Conservation (phyloP, 495 filamentous ascomycete species). For the Penicillium mononematosum region DNA sequence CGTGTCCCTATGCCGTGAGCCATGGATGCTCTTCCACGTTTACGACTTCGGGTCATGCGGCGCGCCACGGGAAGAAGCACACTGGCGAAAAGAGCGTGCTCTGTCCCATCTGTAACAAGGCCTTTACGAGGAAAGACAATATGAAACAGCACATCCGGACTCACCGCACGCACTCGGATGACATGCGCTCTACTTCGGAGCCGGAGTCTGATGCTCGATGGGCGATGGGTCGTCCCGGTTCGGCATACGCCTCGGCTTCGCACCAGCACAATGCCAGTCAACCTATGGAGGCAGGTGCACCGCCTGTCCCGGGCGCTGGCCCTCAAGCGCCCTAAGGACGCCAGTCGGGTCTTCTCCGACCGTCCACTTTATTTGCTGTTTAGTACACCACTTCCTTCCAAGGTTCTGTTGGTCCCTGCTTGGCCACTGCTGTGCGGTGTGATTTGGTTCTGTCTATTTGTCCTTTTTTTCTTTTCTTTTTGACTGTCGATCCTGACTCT, state of each 20-base stretch:
- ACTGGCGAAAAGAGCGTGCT: slow-evolving; percentile 91
- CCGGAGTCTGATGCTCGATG: slow-evolving; percentile 28
- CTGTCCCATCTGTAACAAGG: slow-evolving; percentile 88
- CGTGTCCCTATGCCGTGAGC: slow-evolving; percentile 56
- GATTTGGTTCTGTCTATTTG: slow-evolving; percentile 2
- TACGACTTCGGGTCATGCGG: slow-evolving; percentile 93
- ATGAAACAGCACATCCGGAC: slow-evolving; percentile 98
- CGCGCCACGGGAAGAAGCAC: slow-evolving; percentile 95
- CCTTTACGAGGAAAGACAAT: slow-evolving; percentile 95
- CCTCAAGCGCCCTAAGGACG: background rate
- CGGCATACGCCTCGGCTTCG: slow-evolving; percentile 13
- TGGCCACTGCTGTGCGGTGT: slow-evolving; percentile 24
- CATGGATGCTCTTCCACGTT: slow-evolving; percentile 79
- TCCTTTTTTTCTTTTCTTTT: background rate
- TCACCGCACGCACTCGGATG: slow-evolving; percentile 54
- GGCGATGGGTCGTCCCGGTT: slow-evolving; percentile 16
- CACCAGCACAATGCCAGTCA: slow-evolving; percentile 33
- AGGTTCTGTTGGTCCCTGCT: background rate
- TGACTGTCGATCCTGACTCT: background rate
- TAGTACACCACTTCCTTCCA: slow-evolving; percentile 3
- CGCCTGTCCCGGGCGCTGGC: slow-evolving; percentile 10
- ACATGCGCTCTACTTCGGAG: slow-evolving; percentile 34
- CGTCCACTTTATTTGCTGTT: background rate
- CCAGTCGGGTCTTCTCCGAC: background rate
- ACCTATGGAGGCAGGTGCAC: slow-evolving; percentile 18